phyloP scores from a whole-genome alignment of 495 filamentous ascomycete genomes.

The Penicillium bialowiezense region DNA sequence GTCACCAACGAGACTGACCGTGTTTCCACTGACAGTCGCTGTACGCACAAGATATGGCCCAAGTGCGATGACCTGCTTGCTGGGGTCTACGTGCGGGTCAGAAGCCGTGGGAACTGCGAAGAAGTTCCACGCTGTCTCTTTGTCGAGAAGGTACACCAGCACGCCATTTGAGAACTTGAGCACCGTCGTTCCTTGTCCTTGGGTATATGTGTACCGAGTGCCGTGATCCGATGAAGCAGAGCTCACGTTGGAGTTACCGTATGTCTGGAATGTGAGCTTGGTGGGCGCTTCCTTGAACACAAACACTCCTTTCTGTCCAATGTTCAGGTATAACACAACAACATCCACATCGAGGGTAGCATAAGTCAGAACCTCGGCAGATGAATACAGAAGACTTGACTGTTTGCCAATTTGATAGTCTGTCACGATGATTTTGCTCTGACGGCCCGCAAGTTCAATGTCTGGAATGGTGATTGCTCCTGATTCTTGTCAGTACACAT shows the following conservation, averaged over 20 bases:
- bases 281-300: constrained; percentile 42
- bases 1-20: constrained; percentile 60
- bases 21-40: constrained; percentile 44
- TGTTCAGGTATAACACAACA: constrained; percentile 64
- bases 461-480: constrained; percentile 54
- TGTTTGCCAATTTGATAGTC: constrained; percentile 60
- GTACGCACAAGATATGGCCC: constrained; percentile 62
- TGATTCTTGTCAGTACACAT: too few species aligned
- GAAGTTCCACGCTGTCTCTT: constrained; percentile 47
- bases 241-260: constrained; percentile 37
- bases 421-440: constrained; percentile 69
- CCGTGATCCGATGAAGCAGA: constrained; percentile 47
- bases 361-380: constrained; percentile 68
- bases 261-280: constrained; percentile 42
- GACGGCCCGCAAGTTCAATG: constrained; percentile 63
- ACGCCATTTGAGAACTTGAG: constrained; percentile 50
- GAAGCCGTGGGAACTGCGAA: constrained; percentile 44
- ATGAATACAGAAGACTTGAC: constrained; percentile 61
- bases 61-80: constrained; percentile 63
- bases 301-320: constrained; percentile 56
- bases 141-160: constrained; percentile 52
- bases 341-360: constrained; percentile 35
- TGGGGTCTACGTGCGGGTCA: constrained; percentile 30
- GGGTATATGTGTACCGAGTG: constrained; percentile 35
- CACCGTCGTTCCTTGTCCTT: constrained; percentile 37